Evolutionary conservation across 768 basidiomycete genomes (phyloP).

Genomic region (Pulveroboletus sp.): DNA sequence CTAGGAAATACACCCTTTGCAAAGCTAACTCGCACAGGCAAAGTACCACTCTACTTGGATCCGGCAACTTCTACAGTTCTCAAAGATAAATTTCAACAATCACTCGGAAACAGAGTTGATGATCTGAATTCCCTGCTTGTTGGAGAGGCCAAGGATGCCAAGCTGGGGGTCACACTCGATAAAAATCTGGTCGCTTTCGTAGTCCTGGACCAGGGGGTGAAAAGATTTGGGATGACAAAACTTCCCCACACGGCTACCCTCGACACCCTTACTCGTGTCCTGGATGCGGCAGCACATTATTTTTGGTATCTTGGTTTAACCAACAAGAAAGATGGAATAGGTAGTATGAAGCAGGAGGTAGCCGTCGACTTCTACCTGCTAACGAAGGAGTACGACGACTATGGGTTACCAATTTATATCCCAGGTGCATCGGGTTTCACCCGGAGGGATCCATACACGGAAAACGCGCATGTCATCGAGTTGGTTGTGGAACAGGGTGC

Average conservation of each 20-base stretch:
- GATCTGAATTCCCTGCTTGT: background rate
- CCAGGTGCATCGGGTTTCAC: background rate
- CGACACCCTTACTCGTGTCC: background rate
- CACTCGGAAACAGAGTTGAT: background rate
- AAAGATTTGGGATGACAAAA: background rate
- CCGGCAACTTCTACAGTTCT: background rate
- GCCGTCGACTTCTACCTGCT: background rate
- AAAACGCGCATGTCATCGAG: background rate
- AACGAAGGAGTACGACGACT: background rate
- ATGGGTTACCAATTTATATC: background rate
- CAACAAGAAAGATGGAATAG: background rate
- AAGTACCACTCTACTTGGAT: background rate
- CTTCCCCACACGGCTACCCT: background rate
- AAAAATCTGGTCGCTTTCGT: slow-evolving; percentile 1
- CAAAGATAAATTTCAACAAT: background rate
- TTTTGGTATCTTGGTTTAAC: background rate
- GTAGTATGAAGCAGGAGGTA: background rate
- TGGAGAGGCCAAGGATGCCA: background rate
- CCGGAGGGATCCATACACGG: background rate
- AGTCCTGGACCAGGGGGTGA: background rate
- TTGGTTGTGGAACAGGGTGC: background rate
- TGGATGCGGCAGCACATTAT: slow-evolving; percentile 3
- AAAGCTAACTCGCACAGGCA: background rate
- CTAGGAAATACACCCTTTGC: background rate
- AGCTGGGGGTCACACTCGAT: slow-evolving; percentile 1